These are phyloP conservation scores for Naumovozyma castellii DNA, from an alignment of 805 yeast genomes.

Conservation along the genomic window DNA sequence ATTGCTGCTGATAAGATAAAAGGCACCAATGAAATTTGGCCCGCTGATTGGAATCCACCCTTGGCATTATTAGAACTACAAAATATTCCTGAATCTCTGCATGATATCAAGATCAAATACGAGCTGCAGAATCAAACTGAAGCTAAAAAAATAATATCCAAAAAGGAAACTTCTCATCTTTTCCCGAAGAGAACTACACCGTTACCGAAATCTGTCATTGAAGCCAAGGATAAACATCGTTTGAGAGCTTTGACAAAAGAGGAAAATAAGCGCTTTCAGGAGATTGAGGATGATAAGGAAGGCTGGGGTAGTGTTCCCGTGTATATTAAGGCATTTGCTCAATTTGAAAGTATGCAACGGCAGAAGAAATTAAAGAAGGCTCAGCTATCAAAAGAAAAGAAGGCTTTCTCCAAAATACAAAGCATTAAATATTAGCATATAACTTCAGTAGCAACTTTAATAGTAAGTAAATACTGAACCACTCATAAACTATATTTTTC, in stretches of 20 bases:
- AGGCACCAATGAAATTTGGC: conserved; percentile 46
- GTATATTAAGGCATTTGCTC: conserved; percentile 72
- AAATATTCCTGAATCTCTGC: conserved; percentile 33
- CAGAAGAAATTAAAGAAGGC: conserved; percentile 2
- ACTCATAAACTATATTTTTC: too few relatives aligned
- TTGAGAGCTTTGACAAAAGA: conserved; percentile 7
- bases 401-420: not conserved
- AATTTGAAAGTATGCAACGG: conserved; percentile 57
- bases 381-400: not conserved
- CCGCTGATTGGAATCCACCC: conserved; percentile 53
- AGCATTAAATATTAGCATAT: not conserved
- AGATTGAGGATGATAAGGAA: conserved; percentile 28
- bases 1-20: conserved; percentile 48
- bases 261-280: conserved; percentile 2
- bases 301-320: conserved; percentile 59
- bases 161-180: conserved; percentile 6
- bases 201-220: conserved; percentile 30
- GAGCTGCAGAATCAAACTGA: not conserved
- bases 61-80: conserved; percentile 32
- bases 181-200: conserved; percentile 28
- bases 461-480: too few relatives aligned
- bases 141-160: not conserved
- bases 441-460: too few relatives aligned
- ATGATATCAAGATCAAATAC: not conserved
- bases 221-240: conserved; percentile 17